Evolutionary conservation across 768 basidiomycete species (phyloP).

Genomic region (Clavaria fumosa): DNA sequence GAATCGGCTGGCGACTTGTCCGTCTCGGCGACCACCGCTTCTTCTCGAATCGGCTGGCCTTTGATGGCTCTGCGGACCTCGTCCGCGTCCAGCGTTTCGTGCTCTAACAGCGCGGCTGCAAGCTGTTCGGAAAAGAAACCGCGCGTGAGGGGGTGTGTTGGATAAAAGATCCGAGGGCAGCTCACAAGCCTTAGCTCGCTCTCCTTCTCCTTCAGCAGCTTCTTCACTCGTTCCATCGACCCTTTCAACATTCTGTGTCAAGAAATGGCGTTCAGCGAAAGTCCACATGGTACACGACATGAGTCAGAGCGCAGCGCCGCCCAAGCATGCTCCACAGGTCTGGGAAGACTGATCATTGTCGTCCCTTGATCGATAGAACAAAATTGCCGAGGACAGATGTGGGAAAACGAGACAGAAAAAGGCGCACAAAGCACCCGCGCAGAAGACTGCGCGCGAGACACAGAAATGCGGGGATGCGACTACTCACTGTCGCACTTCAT

Average conservation of each 20-base stretch:
- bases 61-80: constrained; percentile 79
- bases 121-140: constrained; percentile 32
- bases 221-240: constrained; percentile 50
- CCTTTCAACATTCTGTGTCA: constrained; percentile 42
- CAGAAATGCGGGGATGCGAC: constrained; percentile 1
- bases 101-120: constrained; percentile 82
- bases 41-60: constrained; percentile 63
- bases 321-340: too few species aligned
- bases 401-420: neutral
- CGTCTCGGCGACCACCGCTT: constrained; percentile 50
- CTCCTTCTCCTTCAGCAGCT: constrained; percentile 47
- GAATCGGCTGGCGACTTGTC: constrained; percentile 19
- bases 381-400: neutral
- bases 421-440: too few species aligned
- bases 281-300: too few species aligned
- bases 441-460: constrained; percentile 1
- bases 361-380: neutral
- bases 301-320: too few species aligned
- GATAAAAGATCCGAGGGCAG: constrained; percentile 9
- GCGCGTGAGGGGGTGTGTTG: constrained; percentile 6
- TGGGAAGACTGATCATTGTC: constrained; percentile 3
- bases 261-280: too few species aligned
- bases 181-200: constrained; percentile 64
- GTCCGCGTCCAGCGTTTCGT: constrained; percentile 79
- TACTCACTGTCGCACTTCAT: constrained; percentile 68